phyloP scores from a whole-genome alignment of 768 basidiomycete species.

The Mycena albidolilacea region DNA sequence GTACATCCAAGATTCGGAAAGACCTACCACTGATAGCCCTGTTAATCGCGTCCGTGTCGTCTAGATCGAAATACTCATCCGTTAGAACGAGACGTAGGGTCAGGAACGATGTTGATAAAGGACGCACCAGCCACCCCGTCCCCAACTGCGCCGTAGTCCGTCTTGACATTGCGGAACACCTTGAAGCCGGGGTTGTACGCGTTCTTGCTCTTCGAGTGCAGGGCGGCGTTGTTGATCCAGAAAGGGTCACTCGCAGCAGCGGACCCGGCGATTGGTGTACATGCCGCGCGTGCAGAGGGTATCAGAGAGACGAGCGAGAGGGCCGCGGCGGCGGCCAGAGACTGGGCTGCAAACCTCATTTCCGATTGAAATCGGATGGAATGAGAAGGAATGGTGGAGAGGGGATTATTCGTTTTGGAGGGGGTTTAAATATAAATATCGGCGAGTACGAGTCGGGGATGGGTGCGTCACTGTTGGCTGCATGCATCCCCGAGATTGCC shows the following conservation, averaged over 20 bases:
- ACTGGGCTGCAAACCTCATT: too few relatives aligned
- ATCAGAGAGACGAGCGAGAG: constrained; percentile 3
- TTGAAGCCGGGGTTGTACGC: constrained; percentile 8
- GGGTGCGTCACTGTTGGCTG: too few relatives aligned
- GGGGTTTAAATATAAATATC: too few relatives aligned
- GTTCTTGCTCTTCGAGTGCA: neutral
- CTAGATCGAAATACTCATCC: neutral
- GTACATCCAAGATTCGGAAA: too few relatives aligned
- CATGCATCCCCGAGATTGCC: too few relatives aligned
- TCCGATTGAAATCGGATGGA: too few relatives aligned
- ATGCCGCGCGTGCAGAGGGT: neutral
- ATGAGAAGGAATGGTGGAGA: too few relatives aligned
- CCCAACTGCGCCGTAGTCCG: neutral
- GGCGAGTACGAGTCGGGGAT: too few relatives aligned
- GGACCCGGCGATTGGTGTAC: neutral
- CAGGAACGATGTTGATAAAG: neutral
- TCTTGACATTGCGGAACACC: neutral
- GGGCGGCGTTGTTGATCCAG: too few relatives aligned
- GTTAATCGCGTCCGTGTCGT: constrained; percentile 27
- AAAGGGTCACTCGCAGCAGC: neutral
- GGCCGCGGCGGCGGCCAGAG: neutral
- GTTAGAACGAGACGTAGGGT: neutral
- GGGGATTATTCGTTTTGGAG: too few relatives aligned
- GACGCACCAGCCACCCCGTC: neutral
- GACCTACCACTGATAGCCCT: constrained; percentile 23